These are phyloP conservation scores for Phaeosphaeria sp. DNA, from an alignment of 2,329 filamentous ascomycete species.

Conservation along the genomic window DNA sequence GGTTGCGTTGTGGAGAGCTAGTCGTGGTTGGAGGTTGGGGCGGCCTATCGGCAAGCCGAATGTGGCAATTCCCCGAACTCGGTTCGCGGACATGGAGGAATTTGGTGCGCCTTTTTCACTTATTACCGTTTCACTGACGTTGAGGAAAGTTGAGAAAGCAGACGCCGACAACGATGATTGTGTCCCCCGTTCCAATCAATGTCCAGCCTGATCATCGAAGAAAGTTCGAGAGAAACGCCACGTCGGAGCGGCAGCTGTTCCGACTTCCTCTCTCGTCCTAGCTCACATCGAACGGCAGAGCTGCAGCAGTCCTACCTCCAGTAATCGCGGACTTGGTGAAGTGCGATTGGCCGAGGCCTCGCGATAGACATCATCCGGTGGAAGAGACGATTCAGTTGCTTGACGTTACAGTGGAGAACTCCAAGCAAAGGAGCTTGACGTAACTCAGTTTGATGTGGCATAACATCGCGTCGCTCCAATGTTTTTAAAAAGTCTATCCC, in stretches of 20 bases:
- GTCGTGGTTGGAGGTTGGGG: background rate
- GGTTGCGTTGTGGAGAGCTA: background rate
- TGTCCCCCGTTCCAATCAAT: background rate
- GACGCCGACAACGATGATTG: background rate
- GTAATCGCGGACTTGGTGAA: slow-evolving; percentile 4
- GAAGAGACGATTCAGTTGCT: background rate
- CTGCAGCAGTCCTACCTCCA: background rate
- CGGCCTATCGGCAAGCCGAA: background rate
- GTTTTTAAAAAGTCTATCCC: background rate
- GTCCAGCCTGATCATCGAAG: background rate
- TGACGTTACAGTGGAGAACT: background rate
- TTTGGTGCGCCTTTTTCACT: background rate
- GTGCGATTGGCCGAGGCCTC: slow-evolving; percentile 7
- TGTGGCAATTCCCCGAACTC: background rate
- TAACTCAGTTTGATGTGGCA: slow-evolving; percentile 13
- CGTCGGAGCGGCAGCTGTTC: slow-evolving; percentile 9
- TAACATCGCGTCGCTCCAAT: slow-evolving; percentile 9
- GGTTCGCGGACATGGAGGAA: background rate
- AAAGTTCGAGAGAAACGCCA: background rate
- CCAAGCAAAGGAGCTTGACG: slow-evolving; percentile 10
- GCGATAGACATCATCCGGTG: slow-evolving; percentile 4
- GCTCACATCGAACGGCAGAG: background rate
- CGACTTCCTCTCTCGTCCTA: slow-evolving; percentile 15
- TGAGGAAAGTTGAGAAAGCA: background rate
- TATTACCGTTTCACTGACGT: background rate